Percentiles rank a stretch among this genome's conserved stretches.
phyloP scores from a whole-genome alignment of 257 asterid species.

The Nicotiana noctiflora region DNA sequence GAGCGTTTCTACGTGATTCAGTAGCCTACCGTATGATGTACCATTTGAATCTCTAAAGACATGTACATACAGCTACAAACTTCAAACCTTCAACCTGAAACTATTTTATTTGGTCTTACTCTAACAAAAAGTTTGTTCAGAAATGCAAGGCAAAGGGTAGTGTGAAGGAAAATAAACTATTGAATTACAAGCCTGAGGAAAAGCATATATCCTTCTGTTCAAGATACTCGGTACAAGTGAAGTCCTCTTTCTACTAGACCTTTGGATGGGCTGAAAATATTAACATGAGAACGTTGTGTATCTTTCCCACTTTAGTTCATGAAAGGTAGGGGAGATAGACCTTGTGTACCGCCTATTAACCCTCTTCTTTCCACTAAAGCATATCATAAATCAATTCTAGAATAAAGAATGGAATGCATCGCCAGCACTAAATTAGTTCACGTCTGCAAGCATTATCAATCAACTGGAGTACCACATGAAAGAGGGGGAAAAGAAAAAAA shows the following conservation, averaged over 20 bases:
- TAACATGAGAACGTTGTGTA: not conserved
- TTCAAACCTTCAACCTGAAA: not conserved
- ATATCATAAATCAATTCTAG: not conserved
- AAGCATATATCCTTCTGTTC: not conserved
- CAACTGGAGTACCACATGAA: not conserved
- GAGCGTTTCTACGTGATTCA: not conserved
- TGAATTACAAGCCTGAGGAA: not conserved
- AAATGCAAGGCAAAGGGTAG: not conserved
- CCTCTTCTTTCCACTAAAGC: not conserved
- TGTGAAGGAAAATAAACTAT: not conserved
- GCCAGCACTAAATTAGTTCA: not conserved
- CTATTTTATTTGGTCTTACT: not conserved
- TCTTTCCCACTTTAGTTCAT: not conserved
- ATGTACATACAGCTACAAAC: not conserved
- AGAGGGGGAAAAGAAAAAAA: not conserved
- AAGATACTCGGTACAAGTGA: not conserved
- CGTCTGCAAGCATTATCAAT: not conserved
- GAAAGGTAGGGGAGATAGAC: not conserved
- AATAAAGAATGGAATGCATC: not conserved
- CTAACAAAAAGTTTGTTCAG: not conserved
- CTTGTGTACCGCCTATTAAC: not conserved
- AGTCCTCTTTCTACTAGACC: not conserved
- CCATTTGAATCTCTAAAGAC: not conserved
- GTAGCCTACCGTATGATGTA: not conserved
- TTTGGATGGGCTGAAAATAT: not conserved